A percentile compares a stretch with the other conserved stretches of the same genome.
These are phyloP conservation scores for Fusarium protoensiforme DNA, from an alignment of 2,329 filamentous ascomycete species.

Conservation along the genomic window DNA sequence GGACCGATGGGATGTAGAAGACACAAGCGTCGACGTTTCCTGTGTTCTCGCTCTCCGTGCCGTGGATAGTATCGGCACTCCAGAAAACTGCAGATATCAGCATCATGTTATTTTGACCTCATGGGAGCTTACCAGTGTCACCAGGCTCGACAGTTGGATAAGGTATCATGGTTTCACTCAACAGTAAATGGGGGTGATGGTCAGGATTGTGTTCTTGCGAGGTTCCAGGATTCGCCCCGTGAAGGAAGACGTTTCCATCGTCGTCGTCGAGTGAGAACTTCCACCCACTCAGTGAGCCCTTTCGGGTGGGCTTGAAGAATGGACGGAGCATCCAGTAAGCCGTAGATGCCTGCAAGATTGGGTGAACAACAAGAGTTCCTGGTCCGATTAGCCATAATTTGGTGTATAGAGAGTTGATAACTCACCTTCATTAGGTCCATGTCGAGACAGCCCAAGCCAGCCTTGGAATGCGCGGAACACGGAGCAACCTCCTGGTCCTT, in stretches of 20 bases:
- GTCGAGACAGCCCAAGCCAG: background rate
- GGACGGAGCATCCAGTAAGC: background rate
- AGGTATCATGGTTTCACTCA: background rate
- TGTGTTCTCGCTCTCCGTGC: background rate
- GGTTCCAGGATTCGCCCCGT: background rate
- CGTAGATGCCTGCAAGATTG: background rate
- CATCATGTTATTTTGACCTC: background rate
- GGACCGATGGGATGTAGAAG: background rate
- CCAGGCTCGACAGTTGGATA: background rate
- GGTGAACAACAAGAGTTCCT: background rate
- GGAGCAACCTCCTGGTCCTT: constrained; percentile 7
- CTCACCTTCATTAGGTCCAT: background rate
- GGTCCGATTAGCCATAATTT: background rate
- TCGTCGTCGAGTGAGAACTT: background rate
- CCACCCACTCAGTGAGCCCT: background rate
- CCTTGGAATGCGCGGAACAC: constrained; percentile 4
- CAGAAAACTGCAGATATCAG: background rate
- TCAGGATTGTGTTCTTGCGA: background rate
- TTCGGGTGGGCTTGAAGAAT: background rate
- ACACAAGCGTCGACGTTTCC: background rate
- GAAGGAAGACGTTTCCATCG: background rate
- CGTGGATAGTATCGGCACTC: background rate
- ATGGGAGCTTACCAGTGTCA: background rate
- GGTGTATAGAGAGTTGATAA: background rate
- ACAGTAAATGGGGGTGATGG: background rate